Conservation (phyloP, 169 alveolate species). For the Cryptosporidium meleagridis region DNA sequence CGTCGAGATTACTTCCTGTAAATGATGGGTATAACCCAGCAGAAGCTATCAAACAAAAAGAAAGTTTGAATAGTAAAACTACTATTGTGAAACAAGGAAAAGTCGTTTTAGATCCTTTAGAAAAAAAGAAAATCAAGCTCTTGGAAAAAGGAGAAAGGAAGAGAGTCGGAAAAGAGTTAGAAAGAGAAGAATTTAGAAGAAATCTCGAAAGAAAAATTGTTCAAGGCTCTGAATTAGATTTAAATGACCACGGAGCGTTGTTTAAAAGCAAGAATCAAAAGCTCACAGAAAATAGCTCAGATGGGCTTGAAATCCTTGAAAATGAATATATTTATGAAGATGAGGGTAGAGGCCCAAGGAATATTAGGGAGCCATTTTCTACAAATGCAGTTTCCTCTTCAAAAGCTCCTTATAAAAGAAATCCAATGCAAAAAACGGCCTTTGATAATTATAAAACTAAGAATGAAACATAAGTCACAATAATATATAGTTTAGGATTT, state of each 20-base stretch:
- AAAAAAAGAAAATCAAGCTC: constrained; percentile 12
- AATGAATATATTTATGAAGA: constrained; percentile 22
- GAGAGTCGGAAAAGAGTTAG: background rate
- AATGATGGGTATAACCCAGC: constrained; percentile 7
- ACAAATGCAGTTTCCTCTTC: constrained; percentile 34
- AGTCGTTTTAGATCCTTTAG: constrained; percentile 3
- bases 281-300: background rate
- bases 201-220: background rate
- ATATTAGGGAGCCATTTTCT: constrained; percentile 15
- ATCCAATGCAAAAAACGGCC: constrained; percentile 28
- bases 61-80: background rate
- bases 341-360: constrained; percentile 65
- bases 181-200: background rate
- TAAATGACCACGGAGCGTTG: background rate
- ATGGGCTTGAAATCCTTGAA: background rate
- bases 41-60: constrained; percentile 9
- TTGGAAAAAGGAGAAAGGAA: constrained; percentile 39
- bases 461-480: background rate
- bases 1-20: constrained; percentile 8
- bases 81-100: constrained; percentile 13
- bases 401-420: background rate
- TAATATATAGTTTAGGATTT: background rate
- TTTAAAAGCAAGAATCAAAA: background rate
- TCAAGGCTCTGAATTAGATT: background rate
- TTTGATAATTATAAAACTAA: background rate